These are phyloP conservation scores for Favolaschia claudopus DNA, from an alignment of 768 basidiomycete genomes.

Conservation along the genomic window DNA sequence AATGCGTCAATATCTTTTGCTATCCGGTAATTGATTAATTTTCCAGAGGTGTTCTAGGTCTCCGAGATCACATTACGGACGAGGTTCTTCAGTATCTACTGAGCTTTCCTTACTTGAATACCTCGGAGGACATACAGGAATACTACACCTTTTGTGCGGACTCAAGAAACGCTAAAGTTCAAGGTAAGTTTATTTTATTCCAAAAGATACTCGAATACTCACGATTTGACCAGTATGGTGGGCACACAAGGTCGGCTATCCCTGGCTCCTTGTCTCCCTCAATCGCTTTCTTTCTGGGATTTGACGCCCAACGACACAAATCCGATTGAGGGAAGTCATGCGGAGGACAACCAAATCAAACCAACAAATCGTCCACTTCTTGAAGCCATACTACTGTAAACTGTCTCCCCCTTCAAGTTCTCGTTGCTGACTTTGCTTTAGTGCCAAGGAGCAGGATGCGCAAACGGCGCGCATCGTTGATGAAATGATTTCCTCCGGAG, in stretches of 20 bases:
- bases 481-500: too few species aligned
- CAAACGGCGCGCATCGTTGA: too few species aligned
- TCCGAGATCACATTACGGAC: neutral
- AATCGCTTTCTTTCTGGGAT: conserved; percentile 4
- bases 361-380: neutral
- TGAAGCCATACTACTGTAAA: neutral
- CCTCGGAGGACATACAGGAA: neutral
- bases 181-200: neutral
- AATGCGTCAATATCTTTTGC: too few species aligned
- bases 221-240: neutral
- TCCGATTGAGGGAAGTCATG: conserved; percentile 7
- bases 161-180: neutral
- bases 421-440: too few species aligned
- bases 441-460: too few species aligned
- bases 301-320: conserved; percentile 6
- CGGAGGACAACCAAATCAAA: conserved; percentile 1
- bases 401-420: neutral
- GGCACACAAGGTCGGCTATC: conserved; percentile 10
- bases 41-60: too few species aligned
- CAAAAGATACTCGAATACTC: too few species aligned
- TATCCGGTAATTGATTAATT: too few species aligned
- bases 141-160: neutral
- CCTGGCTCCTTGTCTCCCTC: conserved; percentile 5
- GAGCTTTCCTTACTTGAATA: conserved; percentile 1
- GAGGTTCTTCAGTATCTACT: neutral